Conservation (phyloP, 441 rosid genomes). For the Omphalea diandra region DNA sequence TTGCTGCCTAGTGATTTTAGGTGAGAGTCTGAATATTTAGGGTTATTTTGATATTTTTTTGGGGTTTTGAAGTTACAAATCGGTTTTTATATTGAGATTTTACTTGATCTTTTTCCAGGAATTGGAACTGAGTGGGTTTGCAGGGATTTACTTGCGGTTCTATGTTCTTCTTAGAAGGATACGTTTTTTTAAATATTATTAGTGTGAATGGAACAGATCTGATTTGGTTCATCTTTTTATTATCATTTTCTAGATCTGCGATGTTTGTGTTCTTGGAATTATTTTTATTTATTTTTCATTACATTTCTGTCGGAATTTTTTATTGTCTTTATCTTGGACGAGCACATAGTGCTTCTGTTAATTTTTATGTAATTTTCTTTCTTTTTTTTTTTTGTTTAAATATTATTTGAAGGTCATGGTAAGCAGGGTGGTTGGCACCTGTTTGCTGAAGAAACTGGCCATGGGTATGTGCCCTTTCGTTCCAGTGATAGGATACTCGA, state of each 20-base stretch:
- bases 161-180: not conserved
- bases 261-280: conserved; percentile 5
- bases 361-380: conserved; percentile 27
- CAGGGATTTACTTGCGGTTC: not conserved
- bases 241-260: conserved; percentile 16
- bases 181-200: too few species aligned
- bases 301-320: not conserved
- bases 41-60: too few species aligned
- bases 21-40: too few species aligned
- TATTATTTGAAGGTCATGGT: conserved; percentile 76
- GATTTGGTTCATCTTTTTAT: not conserved
- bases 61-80: too few species aligned
- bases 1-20: too few species aligned
- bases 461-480: conserved; percentile 55
- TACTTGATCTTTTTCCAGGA: too few species aligned
- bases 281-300: not conserved
- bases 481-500: conserved; percentile 62
- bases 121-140: not conserved
- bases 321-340: not conserved
- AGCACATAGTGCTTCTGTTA: conserved; percentile 24
- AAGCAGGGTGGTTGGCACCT: conserved; percentile 88
- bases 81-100: too few species aligned
- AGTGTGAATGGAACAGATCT: not conserved
- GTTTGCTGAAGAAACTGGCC: conserved; percentile 67
- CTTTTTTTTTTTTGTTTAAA: conserved; percentile 33